Evolutionary conservation across 768 basidiomycete genomes (phyloP), one percentile per base, ranked within the genome.

Genomic region (Trametes sanguinea): DNA sequence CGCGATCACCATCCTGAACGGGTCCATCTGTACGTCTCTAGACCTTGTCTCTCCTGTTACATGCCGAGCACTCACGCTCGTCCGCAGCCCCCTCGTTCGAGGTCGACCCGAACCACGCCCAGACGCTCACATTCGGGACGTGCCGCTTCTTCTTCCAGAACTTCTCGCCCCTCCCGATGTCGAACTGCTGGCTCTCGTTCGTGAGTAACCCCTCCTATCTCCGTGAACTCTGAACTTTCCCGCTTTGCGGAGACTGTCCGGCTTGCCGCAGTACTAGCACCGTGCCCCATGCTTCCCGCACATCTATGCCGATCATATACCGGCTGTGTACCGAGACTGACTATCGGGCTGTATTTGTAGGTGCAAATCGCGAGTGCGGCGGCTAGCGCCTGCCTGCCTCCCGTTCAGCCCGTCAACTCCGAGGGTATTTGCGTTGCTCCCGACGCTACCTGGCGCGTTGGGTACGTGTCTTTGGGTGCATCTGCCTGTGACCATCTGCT

Each of bases 121-220:
- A 67, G 54, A 59, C 64, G 57, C 66, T 68, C 43, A 57, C 63
- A 16, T 69, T 64, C 58, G 66, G 67, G 33, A 71, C 68, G 37
- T 68, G 69, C 60, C 65, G 65, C 44, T 55, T 63, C 66, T 68
- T 61, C 64, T 67, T 71, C 53, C 40, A 66, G 63, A 69, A 69
- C 65, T 42, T 57, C 57, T 66, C 62, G 48, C 58, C 57, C 9
- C 10, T 45, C 37, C 29, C 45, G 22, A 54, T 55, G 55, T 65
- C 39, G 6, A 51, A 59, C 62, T 70, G 69, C 54, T 67, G 67
- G 67, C 47, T 51, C 39, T 56, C 64, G 11, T 54, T 68, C 55
- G 66, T 61, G 22, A 37, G 62, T 52, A 2, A 4, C n/a, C n/a
- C 11, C 13, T 30, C n/a, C 39, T 42, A 35, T n/a, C 37, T 11